phyloP scores from a whole-genome alignment of 768 basidiomycete species.

The Mycena vulgaris region DNA sequence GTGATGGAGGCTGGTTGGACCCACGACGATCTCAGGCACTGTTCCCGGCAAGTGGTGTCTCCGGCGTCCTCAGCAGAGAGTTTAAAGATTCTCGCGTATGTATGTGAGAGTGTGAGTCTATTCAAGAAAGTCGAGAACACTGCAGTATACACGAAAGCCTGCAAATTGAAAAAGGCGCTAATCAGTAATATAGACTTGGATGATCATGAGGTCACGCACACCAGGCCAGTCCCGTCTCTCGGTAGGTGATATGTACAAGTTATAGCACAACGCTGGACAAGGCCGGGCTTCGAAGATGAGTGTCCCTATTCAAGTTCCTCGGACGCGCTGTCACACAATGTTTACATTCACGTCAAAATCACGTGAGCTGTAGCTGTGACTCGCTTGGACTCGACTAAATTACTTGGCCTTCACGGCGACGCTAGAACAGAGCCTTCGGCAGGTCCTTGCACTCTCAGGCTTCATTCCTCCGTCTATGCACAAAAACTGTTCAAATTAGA shows the following conservation, averaged over 20 bases:
- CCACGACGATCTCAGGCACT: not conserved
- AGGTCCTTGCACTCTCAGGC: too few relatives aligned
- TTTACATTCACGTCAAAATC: too few relatives aligned
- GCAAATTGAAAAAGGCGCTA: not conserved
- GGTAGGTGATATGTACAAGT: constrained; percentile 22
- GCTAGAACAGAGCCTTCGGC: too few relatives aligned
- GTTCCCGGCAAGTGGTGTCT: not conserved
- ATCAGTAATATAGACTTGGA: not conserved
- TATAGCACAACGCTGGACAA: too few relatives aligned
- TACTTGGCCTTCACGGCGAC: too few relatives aligned
- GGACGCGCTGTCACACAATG: not conserved
- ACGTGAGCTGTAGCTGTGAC: too few relatives aligned
- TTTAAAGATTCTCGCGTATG: not conserved
- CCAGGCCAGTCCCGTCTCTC: constrained; percentile 15
- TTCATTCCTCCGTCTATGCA: too few relatives aligned
- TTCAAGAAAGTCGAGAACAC: not conserved
- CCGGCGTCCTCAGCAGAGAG: not conserved
- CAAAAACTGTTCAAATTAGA: not conserved
- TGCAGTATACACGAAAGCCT: constrained; percentile 16
- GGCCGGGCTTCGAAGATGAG: too few relatives aligned
- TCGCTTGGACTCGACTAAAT: not conserved
- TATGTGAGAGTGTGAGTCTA: not conserved
- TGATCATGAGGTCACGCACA: not conserved
- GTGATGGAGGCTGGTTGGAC: not conserved
- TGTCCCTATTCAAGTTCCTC: constrained; percentile 23